Evolutionary conservation across 2,329 filamentous ascomycete genomes (phyloP), one percentile per base, ranked within the genome.

Genomic region (Cladophialophora exuberans): DNA sequence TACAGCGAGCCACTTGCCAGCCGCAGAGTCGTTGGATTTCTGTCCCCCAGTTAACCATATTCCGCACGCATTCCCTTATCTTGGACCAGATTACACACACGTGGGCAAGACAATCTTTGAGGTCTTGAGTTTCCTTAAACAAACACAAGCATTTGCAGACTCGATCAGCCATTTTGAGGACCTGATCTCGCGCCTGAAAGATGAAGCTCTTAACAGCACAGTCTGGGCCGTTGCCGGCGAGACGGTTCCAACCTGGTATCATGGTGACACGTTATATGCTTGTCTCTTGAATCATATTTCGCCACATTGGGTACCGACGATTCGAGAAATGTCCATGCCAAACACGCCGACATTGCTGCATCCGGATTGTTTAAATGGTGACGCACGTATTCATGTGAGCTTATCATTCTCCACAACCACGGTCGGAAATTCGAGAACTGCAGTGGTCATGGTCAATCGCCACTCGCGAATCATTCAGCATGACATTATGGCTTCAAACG

Each of bases 401-500:
- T 25, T 23, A 22, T 20, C 39, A 17, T 1, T 42, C 7, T 23
- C 20, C 4, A 4, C 7, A 15, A 17, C 33, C 11, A 36, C 33
- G 4, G 33, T 7, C n/a, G 17, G 20, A 15, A 13, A 15, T 7
- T n/a, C 30, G 15, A 33, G 30, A 33, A 15, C 31, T 11, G 39
- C 20, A 3, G 22, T 22, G 7, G 18, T 43, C 18, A 20, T 43
- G 22, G 18, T 43, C 22, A 43, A 43, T 13, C 10, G 39, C 2
- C 18, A 43, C 18, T 20, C 39, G 9, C 39, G 39, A 20, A 7
- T 43, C 6, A n/a, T 43, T n/a, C 17, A 43, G n/a, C 39, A 43
- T n/a, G 39, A 43, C 39, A 43, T 43, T n/a, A 43, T 43, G 39
- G 39, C 39, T 6, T 22, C 7, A n/a, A 43, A 43, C 22, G 39